Percentiles rank a stretch among this genome's conserved stretches.
Evolutionary conservation across 495 filamentous ascomycete genomes (phyloP).

Genomic region (Aspergillus nanangensis): DNA sequence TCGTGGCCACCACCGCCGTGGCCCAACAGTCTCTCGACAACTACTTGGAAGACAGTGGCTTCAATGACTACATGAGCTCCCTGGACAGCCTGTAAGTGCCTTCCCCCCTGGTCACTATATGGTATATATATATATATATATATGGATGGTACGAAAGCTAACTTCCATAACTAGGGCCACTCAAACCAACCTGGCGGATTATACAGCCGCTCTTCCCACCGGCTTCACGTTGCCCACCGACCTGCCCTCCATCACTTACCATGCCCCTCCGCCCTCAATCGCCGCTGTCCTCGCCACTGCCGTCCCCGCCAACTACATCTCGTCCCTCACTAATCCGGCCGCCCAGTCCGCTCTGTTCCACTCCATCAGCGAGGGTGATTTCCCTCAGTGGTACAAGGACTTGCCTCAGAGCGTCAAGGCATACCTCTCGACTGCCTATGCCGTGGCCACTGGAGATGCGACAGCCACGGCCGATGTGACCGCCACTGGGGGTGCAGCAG

Average conservation of each 20-base stretch:
- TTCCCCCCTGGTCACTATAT: too few species aligned
- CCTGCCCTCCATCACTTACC: background rate
- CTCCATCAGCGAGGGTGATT: slow-evolving; percentile 7
- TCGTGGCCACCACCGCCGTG: slow-evolving; percentile 10
- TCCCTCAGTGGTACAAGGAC: slow-evolving; percentile 11
- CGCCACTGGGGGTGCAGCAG: slow-evolving; percentile 16
- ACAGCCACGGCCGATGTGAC: slow-evolving; percentile 1
- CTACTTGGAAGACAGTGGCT: background rate
- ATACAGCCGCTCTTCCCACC: slow-evolving; percentile 5
- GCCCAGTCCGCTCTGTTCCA: slow-evolving; percentile 5
- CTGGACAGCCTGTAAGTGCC: slow-evolving; percentile 3
- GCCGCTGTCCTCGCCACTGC: slow-evolving; percentile 13
- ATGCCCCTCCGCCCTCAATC: slow-evolving; percentile 12
- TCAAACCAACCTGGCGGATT: background rate
- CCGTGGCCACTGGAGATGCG: slow-evolving; percentile 5
- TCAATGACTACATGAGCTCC: background rate
- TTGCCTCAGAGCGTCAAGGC: slow-evolving; percentile 14
- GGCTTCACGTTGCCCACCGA: too few species aligned
- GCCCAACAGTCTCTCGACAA: slow-evolving; percentile 5
- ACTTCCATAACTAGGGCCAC: slow-evolving; percentile 1
- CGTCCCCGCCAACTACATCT: slow-evolving; percentile 7
- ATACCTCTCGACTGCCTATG: slow-evolving; percentile 10
- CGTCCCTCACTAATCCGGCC: slow-evolving; percentile 1
- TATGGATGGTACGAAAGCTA: too few species aligned
- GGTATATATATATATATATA: too few species aligned